Evolutionary conservation across 169 alveolate genomes (phyloP), one percentile per base, ranked within the genome.

Genomic region (Plasmodium cynomolgi): DNA sequence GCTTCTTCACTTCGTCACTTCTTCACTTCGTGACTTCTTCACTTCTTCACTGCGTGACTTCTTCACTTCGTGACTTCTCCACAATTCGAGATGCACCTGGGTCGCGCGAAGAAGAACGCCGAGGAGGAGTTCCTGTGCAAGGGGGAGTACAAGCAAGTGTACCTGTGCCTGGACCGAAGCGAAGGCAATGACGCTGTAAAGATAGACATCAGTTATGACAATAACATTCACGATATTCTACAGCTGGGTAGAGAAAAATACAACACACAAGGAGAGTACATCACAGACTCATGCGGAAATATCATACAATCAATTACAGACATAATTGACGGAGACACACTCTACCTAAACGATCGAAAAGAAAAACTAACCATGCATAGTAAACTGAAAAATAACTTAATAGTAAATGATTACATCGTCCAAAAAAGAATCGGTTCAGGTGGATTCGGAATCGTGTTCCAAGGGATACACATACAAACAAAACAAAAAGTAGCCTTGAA

Each of bases 401-500:
- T 90, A 29, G 91, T 90, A 39, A 90, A 90, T 80, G 94, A 90
- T 80, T 90, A 81, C 58, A 68, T 90, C 62, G 91, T 90, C 15
- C 58, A 90, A 68, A 90, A 90, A 26, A 90, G 84, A 68, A 90
- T 90, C 31, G 94, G 94, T 23, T 90, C 94, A 3, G 94, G 94
- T 26, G 94, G 94, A 15, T 90, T 90, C 54, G 94, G 94, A 41
- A 90, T 90, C 17, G 94, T 90, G 37, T 90, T 90, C 83, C 94
- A 90, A 81, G 98, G 97, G 23, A 90, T 96, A 41, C 96, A 96
- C 84, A 84, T 86, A 29, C 93, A 88, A 37, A 93, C 97, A 17
- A 96, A 97, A 58, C 95, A 83, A 68, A 85, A 84, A 44, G 98
- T 96, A 8, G 98, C 98, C 9, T 77, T 96, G 71, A 96, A 96